Base-by-base conservation (phyloP, 2,329 filamentous ascomycete genomes). In the Diplodia scrobiculata region DNA sequence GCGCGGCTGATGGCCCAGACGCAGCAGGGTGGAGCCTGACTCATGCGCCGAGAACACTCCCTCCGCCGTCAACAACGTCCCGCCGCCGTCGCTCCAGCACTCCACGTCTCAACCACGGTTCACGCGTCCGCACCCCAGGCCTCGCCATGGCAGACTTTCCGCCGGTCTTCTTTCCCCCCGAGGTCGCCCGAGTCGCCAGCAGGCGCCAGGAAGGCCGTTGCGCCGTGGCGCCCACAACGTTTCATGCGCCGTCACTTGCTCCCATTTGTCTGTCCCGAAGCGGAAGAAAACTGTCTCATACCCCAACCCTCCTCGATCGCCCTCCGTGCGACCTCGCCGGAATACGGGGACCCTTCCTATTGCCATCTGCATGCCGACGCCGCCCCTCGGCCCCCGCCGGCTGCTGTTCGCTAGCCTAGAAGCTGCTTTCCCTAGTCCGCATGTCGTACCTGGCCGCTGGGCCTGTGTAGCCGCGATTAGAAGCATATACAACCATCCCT, bases 221-320 rank as follows among this genome's bases (percentile, higher is more conserved):
- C 41, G 41, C 58, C 48, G 58, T 62, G 58, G 58, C 58, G 58
- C 58, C 45, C 27, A 25, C n/a, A n/a, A 50, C 58, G 58, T 62
- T 62, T 62, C 58, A 62, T 47, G 58, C 58, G 25, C 55, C 10
- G 19, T 34, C n/a, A 41, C n/a, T 17, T 45, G 41, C 41, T 45
- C 41, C 48, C 48, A 14, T 45, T 3, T 41, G 36, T 36, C 13
- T 50, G 5, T 48, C 58, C 58, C 45, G 14, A 60, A 21, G 41
- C 55, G 41, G 55, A 38, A 60, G 19, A 41, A 45, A n/a, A 17
- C 17, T 25, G 55, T 62, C 58, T 62, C 25, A 62, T 36, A n/a
- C 58, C 58, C 58, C 55, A 36, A 32, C 14, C 54, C 54, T 17
- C 21, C 32, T 27, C 55, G 19, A 38, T n/a, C 10, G 36, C 41